A percentile compares a stretch with the other conserved stretches of the same genome.
These are phyloP conservation scores for Coemansia sp. DNA, from an alignment of 192 early-diverging fungal genomes.

Conservation along the genomic window DNA sequence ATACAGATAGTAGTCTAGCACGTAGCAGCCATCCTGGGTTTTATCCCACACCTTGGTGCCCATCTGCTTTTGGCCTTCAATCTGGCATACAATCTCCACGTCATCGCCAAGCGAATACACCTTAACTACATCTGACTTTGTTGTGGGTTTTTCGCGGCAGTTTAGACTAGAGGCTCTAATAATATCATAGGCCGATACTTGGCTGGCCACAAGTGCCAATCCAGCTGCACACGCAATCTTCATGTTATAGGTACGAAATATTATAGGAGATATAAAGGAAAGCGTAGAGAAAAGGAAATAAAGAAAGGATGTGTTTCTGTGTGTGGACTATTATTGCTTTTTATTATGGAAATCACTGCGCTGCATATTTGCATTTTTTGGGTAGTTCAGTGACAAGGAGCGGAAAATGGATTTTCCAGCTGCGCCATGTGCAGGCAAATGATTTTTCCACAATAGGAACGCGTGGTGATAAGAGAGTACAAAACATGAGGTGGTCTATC, in stretches of 20 bases:
- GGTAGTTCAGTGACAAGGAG: no score
- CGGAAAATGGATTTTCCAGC: no score
- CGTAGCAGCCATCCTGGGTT: slow-evolving; percentile 51
- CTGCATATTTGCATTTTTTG: no score
- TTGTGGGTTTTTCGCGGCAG: slow-evolving; percentile 40
- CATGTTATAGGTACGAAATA: slow-evolving; percentile 6
- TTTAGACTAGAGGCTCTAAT: slow-evolving; percentile 33
- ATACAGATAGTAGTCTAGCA: slow-evolving; percentile 47
- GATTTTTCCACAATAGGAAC: no score
- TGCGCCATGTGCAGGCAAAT: no score
- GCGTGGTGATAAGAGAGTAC: no score
- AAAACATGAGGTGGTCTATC: neutral
- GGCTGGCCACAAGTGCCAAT: slow-evolving; percentile 19
- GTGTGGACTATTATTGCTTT: no score
- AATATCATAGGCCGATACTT: slow-evolving; percentile 30
- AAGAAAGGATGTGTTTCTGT: neutral
- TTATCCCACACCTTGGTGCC: slow-evolving; percentile 45
- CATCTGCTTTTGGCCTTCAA: slow-evolving; percentile 18
- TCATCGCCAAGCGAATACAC: slow-evolving; percentile 38
- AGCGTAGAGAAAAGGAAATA: neutral
- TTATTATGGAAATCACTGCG: no score
- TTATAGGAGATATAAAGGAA: neutral
- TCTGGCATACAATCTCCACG: slow-evolving; percentile 47
- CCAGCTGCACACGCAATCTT: slow-evolving; percentile 7
- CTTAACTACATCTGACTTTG: slow-evolving; percentile 26